These are phyloP conservation scores for Suhomyces maxii DNA, from an alignment of 1,139 yeast genomes.

Conservation along the genomic window DNA sequence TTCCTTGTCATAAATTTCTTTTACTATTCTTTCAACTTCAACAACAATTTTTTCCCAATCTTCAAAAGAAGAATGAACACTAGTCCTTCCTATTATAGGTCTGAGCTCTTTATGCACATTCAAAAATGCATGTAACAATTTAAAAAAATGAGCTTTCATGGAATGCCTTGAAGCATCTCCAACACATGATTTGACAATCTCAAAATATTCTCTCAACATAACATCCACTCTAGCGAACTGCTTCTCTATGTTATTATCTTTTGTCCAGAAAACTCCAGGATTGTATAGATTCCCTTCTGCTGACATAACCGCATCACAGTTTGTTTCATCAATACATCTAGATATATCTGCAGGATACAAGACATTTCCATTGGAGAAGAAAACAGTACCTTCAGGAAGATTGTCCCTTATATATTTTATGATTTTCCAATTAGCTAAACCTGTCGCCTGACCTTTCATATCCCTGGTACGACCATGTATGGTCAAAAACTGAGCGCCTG, in stretches of 20 bases:
- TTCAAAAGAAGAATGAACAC: conserved; percentile 47
- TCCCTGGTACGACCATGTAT: conserved; percentile 96
- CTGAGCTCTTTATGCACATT: conserved; percentile 75
- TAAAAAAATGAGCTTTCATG: conserved; percentile 92
- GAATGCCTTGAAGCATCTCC: conserved; percentile 79
- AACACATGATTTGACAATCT: conserved; percentile 64
- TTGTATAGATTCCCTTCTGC: conserved; percentile 95
- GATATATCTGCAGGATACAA: conserved; percentile 78
- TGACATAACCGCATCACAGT: conserved; percentile 93
- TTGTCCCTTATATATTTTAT: conserved; percentile 75
- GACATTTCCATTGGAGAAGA: conserved; percentile 91
- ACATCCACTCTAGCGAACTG: conserved; percentile 85
- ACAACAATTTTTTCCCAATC: conserved; percentile 71
- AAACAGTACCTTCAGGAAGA: conserved; percentile 78
- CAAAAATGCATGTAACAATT: conserved; percentile 76
- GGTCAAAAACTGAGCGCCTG: conserved; percentile 95
- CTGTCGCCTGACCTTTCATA: conserved; percentile 96
- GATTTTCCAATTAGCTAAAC: conserved; percentile 90
- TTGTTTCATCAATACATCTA: conserved; percentile 61
- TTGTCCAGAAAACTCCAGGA: conserved; percentile 84
- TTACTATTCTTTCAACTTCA: conserved; percentile 67
- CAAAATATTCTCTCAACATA: conserved; percentile 83
- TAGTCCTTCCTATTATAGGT: conserved; percentile 62
- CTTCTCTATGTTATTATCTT: conserved; percentile 52
- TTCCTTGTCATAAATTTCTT: conserved; percentile 46